Conservation (phyloP, 306 rosid species). For the peach (Prunus persica) region Prunus_persica_NCBIv2 NC_034016.1:3920001-3920500, state of each 20-base stretch:
- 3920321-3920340: slow-evolving; percentile 25
- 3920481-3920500: too few relatives aligned
- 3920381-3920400: slow-evolving; percentile 26
- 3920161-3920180: too few relatives aligned
- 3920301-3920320: background rate
- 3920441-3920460: background rate
- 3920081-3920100: too few relatives aligned
- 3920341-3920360: slow-evolving; percentile 41
- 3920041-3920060: background rate
- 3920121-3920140: too few relatives aligned
- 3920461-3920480: background rate
- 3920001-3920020: background rate
- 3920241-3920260: background rate
- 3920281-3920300: background rate
- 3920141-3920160: too few relatives aligned
- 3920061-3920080: too few relatives aligned
- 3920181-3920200: accelerated
- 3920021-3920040: background rate
- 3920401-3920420: slow-evolving; percentile 48
- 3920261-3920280: background rate
- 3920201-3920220: too few relatives aligned
- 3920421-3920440: slow-evolving; percentile 18
- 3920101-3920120: too few relatives aligned
- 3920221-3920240: too few relatives aligned
- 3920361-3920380: slow-evolving; percentile 36